Evolutionary conservation across 2,329 filamentous ascomycete species (phyloP).

Genomic region (Ilyonectria destructans): DNA sequence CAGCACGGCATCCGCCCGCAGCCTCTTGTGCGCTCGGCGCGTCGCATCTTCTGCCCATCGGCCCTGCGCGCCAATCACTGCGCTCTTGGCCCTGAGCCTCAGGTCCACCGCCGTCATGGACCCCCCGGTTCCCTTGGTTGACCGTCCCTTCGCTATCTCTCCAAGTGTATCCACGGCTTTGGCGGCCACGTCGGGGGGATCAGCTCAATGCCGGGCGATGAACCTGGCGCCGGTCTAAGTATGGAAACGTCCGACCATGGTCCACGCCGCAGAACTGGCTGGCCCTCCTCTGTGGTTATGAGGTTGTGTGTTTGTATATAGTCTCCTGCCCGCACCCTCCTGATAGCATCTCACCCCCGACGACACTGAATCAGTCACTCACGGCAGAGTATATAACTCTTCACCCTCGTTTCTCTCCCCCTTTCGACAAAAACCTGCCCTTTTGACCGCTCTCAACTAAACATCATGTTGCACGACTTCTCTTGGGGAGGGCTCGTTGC

Average conservation of each 20-base stretch:
- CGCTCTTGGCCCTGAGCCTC: conserved; percentile 27
- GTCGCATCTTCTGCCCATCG: conserved; percentile 43
- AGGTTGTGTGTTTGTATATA: conserved; percentile 33
- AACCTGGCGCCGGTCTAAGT: conserved; percentile 41
- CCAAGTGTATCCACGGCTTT: conserved; percentile 32
- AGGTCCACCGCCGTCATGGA: conserved; percentile 43
- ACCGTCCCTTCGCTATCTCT: conserved; percentile 18
- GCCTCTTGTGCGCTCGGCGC: conserved; percentile 44
- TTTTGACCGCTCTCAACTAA: conserved; percentile 10
- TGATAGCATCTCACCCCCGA: conserved; percentile 3
- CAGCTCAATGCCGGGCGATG: conserved; percentile 43
- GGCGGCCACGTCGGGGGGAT: conserved; percentile 35
- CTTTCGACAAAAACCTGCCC: conserved; percentile 3
- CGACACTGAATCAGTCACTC: conserved; percentile 35
- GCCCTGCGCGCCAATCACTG: conserved; percentile 43
- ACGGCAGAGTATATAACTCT: conserved; percentile 23
- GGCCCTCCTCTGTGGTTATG: conserved; percentile 4
- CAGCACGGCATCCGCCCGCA: conserved; percentile 33
- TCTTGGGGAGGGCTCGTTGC: conserved; percentile 45
- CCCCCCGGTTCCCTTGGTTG: conserved; percentile 32
- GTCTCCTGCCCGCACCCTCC: conserved; percentile 17
- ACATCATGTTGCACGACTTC: conserved; percentile 45
- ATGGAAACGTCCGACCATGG: conserved; percentile 39
- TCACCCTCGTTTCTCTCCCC: neutral
- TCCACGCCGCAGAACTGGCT: conserved; percentile 2